These are phyloP conservation scores for Colletotrichum tropicicola DNA, from an alignment of 2,329 filamentous ascomycete genomes.

Conservation along the genomic window DNA sequence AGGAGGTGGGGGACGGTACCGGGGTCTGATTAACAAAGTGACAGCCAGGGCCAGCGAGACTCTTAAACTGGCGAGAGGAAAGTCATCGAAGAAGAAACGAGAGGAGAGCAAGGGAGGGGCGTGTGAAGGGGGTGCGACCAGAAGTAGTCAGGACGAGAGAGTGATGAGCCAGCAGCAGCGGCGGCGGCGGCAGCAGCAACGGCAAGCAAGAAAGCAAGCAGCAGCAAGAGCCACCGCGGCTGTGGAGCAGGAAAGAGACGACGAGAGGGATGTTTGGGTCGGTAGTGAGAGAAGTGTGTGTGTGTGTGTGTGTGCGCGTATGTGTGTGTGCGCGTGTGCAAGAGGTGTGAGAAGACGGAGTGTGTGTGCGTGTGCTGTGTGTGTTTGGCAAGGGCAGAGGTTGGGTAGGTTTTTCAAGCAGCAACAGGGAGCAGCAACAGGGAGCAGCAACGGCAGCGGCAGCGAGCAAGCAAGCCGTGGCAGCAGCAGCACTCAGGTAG, in stretches of 20 bases:
- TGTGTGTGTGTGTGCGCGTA: neutral
- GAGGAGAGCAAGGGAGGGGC: constrained; percentile 23
- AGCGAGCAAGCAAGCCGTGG: constrained; percentile 1
- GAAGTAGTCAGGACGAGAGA: constrained; percentile 2
- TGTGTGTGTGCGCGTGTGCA: neutral
- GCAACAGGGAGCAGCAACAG: neutral
- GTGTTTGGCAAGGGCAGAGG: constrained; percentile 23
- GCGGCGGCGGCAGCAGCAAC: neutral
- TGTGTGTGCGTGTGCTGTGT: neutral
- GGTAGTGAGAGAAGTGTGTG: neutral
- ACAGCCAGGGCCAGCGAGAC: constrained; percentile 28
- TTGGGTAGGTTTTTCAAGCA: constrained; percentile 16
- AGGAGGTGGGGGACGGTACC: constrained; percentile 31
- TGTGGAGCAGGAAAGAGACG: constrained; percentile 29
- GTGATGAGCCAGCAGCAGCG: neutral
- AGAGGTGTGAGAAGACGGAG: neutral
- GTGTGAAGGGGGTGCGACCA: constrained; percentile 24
- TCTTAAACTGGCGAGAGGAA: constrained; percentile 29
- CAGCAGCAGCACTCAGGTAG: neutral
- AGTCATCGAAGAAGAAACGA: constrained; percentile 30
- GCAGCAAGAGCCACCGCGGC: constrained; percentile 2
- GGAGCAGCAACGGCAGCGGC: neutral
- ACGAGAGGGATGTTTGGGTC: constrained; percentile 14
- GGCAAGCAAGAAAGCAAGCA: constrained; percentile 15
- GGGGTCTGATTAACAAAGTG: constrained; percentile 34